Evolutionary conservation across 371 early-diverging fungal species (phyloP), one percentile per base, ranked within the genome.

Genomic region (Mortierella sp.): DNA sequence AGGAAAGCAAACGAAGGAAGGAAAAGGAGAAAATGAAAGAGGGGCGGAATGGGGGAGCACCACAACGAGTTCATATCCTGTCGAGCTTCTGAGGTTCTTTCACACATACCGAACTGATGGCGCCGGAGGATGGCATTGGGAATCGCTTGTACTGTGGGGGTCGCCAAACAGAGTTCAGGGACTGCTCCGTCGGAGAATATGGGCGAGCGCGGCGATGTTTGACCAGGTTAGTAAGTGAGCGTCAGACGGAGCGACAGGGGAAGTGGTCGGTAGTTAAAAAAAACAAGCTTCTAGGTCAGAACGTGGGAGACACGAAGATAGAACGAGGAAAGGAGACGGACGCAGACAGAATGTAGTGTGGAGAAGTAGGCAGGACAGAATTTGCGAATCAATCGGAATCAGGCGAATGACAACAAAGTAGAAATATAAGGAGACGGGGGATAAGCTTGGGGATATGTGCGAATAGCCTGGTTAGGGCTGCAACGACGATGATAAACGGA

Each of bases 71-170:
- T 34, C 37, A 34, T 34, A 6, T 15, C 34, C 23, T n/a, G 37
- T 23, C 24, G 23, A 23, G 15, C 7, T 34, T 21, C 23, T 9
- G 15, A 17, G 26, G 39, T 26, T 23, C 2, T 4, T 17, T n/a
- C 14, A 6, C 17, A 50, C 71, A 64, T 70, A 70, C 71, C 64
- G 71, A 70, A 41, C 71, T 70, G 60, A 70, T 70, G 37, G 70
- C 70, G 42, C 70, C 70, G 17, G 51, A 34, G 26, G 69, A 60
- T 30, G 72, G 53, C 72, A 64, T 60, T 49, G 39, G 15, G 26
- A 21, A 42, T 61, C 47, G 43, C 51, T 44, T 37, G 60, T 48
- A 14, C 37, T 34, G 37, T 34, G 37, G 37, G 37, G 37, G n/a
- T n/a, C 14, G 37, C 37, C 37, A 34, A 14, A 14, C 37, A 34